phyloP scores from a whole-genome alignment of 441 rosid species.

The Kokia cookei region DNA sequence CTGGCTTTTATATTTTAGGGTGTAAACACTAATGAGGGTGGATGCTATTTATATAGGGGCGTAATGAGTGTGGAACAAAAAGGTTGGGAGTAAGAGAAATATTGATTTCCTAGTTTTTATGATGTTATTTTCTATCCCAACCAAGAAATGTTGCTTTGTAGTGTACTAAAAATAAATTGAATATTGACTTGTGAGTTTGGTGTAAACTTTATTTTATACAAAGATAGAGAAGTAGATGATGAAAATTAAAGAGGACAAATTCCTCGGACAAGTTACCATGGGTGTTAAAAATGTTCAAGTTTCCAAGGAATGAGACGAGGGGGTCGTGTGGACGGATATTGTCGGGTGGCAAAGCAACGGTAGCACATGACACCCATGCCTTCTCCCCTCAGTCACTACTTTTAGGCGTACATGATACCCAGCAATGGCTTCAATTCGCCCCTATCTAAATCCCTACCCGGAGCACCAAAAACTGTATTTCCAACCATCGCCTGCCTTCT shows the following conservation, averaged over 20 bases:
- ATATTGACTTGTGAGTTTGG: no score
- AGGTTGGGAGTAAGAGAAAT: not conserved
- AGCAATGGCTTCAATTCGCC: not conserved
- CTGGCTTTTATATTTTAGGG: constrained; percentile 12
- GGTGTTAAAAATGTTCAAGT: not conserved
- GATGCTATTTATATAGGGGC: constrained; percentile 12
- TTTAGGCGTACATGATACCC: not conserved
- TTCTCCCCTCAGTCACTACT: not conserved
- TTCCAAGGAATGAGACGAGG: constrained; percentile 18
- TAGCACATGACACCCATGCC: constrained; percentile 37
- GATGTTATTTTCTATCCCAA: not conserved
- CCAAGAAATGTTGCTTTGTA: not conserved
- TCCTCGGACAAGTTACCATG: constrained; percentile 4
- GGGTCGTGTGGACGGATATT: constrained; percentile 21
- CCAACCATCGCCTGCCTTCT: not conserved
- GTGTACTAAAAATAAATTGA: no score
- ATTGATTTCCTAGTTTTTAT: not conserved
- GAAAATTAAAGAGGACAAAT: not conserved
- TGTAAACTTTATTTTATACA: no score
- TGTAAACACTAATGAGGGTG: not conserved
- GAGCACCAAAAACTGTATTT: not conserved
- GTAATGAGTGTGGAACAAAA: not conserved
- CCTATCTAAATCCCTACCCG: not conserved
- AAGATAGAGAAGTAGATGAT: no score
- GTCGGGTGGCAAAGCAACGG: constrained; percentile 20